Evolutionary conservation across 1,284 basidiomycete species (phyloP).

Genomic region (Leccinum subrobustum): DNA sequence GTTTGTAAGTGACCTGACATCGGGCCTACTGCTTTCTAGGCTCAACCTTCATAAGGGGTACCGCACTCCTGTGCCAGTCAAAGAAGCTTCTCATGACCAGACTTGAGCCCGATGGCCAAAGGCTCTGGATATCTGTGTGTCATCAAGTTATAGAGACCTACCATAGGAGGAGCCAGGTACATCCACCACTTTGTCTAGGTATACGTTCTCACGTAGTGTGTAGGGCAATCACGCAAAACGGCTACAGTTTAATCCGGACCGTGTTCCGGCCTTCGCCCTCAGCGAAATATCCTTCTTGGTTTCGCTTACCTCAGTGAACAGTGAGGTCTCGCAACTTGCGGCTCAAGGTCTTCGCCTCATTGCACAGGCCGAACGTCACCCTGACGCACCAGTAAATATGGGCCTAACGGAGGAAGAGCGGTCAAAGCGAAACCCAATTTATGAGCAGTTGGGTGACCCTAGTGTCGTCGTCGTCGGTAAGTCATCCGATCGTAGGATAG

Average conservation of each 20-base stretch:
- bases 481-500: slow-evolving; percentile 24
- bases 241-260: slow-evolving; percentile 48
- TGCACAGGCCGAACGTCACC: slow-evolving; percentile 61
- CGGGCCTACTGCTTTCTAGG: background rate
- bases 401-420: slow-evolving; percentile 57
- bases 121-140: slow-evolving; percentile 64
- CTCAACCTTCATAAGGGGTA: slow-evolving; percentile 42
- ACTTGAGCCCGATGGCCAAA: slow-evolving; percentile 57
- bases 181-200: background rate
- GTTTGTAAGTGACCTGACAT: slow-evolving; percentile 22
- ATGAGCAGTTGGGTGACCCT: slow-evolving; percentile 76
- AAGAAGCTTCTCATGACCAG: slow-evolving; percentile 58
- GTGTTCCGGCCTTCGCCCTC: slow-evolving; percentile 61
- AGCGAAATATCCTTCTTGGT: slow-evolving; percentile 72
- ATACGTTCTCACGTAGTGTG: slow-evolving; percentile 8
- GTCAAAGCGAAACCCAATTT: slow-evolving; percentile 66
- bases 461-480: slow-evolving; percentile 65
- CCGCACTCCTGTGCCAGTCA: slow-evolving; percentile 54
- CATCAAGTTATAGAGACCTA: slow-evolving; percentile 61
- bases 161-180: slow-evolving; percentile 48
- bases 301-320: slow-evolving; percentile 65
- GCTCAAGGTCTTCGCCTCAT: slow-evolving; percentile 67
- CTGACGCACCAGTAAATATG: slow-evolving; percentile 49
- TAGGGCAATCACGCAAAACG: slow-evolving; percentile 46
- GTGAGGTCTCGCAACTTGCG: slow-evolving; percentile 61